phyloP scores from a whole-genome alignment of 345 rosid species.

The Pseudoturritis turrita region DNA sequence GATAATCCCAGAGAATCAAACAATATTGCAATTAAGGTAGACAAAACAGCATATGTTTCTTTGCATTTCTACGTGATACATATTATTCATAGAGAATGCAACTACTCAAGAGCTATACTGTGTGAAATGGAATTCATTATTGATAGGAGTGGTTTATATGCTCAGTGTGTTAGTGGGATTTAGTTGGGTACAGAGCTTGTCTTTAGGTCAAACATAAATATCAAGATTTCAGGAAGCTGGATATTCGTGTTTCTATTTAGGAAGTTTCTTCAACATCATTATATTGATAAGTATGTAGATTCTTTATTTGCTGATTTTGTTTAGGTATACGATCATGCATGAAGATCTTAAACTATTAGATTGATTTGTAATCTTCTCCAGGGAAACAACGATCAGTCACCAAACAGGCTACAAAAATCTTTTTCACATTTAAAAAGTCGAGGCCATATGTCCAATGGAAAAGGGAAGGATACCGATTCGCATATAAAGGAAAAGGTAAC shows the following conservation, averaged over 20 bases:
- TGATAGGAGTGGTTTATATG: background rate
- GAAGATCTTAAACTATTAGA: background rate
- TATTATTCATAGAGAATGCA: background rate
- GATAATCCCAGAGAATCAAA: slow-evolving; percentile 43
- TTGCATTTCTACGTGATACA: background rate
- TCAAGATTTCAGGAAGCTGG: background rate
- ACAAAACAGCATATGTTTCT: background rate
- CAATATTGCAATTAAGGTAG: slow-evolving; percentile 14
- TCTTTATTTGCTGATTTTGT: background rate
- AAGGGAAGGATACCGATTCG: slow-evolving; percentile 37
- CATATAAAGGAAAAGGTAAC: slow-evolving; percentile 70
- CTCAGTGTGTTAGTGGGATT: background rate
- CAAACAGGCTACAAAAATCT: slow-evolving; percentile 48
- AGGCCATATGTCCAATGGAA: slow-evolving; percentile 53
- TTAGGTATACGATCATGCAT: background rate
- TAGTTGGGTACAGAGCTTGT: background rate
- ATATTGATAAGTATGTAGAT: background rate
- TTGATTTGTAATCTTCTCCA: slow-evolving; percentile 26
- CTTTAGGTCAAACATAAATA: background rate
- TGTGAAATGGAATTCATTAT: background rate
- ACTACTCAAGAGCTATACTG: background rate
- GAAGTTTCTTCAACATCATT: background rate
- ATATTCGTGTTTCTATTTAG: background rate
- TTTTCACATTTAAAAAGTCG: slow-evolving; percentile 40
- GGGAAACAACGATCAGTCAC: slow-evolving; percentile 60